Percentiles rank a stretch among this genome's conserved stretches.
Conservation (phyloP, 73 alveolate genomes). For the Halteria grandinella region DNA sequence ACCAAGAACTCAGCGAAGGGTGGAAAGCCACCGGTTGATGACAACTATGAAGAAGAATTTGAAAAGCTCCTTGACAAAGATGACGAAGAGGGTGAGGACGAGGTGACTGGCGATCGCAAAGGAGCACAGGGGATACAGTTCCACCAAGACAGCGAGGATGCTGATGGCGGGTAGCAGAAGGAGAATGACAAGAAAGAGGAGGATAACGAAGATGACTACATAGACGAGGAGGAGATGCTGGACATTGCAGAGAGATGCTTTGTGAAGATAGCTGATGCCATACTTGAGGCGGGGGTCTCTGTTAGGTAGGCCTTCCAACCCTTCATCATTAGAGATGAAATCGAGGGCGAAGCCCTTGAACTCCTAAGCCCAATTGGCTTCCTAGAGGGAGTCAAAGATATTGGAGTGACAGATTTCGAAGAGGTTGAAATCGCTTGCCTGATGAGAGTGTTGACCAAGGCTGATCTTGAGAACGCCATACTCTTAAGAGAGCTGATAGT, state of each 20-base stretch:
- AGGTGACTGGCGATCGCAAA: background rate
- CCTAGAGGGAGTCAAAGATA: constrained; percentile 50
- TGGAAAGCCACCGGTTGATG: constrained; percentile 28
- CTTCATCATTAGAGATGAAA: constrained; percentile 31
- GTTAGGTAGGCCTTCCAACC: constrained; percentile 34
- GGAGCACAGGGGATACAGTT: constrained; percentile 9
- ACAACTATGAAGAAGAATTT: constrained; percentile 47
- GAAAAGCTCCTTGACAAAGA: constrained; percentile 45
- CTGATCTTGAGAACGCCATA: constrained; percentile 64
- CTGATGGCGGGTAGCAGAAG: constrained; percentile 22
- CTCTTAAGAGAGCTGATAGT: constrained; percentile 63
- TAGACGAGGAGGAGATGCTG: constrained; percentile 65
- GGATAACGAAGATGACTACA: constrained; percentile 46
- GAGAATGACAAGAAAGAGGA: background rate
- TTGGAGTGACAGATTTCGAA: constrained; percentile 54
- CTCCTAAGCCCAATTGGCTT: constrained; percentile 56
- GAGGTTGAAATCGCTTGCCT: constrained; percentile 70
- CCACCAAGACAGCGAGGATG: constrained; percentile 19
- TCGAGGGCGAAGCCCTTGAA: constrained; percentile 36
- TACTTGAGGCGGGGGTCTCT: constrained; percentile 2
- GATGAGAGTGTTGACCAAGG: constrained; percentile 72
- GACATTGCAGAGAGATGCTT: constrained; percentile 77
- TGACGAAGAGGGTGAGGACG: constrained; percentile 28
- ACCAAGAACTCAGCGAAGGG: too few species aligned
- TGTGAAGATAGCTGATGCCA: constrained; percentile 42